Evolutionary conservation across 2,329 filamentous ascomycete species (phyloP).

Genomic region (Elsinoe fawcettii): DNA sequence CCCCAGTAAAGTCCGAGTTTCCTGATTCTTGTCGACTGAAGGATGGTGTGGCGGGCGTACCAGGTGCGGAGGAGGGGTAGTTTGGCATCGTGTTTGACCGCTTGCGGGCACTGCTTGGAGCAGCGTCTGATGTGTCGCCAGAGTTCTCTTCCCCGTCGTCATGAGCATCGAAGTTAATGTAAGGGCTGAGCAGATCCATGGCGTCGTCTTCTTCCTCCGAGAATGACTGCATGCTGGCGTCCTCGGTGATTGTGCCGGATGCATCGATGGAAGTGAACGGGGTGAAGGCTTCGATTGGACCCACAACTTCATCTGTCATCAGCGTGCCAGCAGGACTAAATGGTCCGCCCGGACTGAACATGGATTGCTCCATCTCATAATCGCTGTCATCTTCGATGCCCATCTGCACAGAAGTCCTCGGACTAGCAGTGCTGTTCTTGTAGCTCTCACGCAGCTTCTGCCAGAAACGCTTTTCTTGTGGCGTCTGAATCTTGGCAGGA

Average conservation of each 20-base stretch:
- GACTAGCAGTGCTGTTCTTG: constrained; percentile 26
- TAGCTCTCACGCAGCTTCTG: constrained; percentile 18
- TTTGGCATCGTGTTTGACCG: constrained; percentile 48
- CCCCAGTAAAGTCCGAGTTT: constrained; percentile 17
- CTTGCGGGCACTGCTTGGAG: constrained; percentile 35
- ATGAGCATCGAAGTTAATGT: constrained; percentile 51
- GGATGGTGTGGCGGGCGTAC: constrained; percentile 2
- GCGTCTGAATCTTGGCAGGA: constrained; percentile 19
- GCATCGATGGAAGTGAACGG: constrained; percentile 18
- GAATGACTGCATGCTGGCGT: constrained; percentile 22
- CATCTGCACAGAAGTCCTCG: constrained; percentile 22
- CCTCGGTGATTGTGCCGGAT: constrained; percentile 16
- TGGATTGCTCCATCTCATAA: constrained; percentile 8
- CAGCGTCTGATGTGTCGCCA: constrained; percentile 28
- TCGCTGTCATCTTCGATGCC: constrained; percentile 18
- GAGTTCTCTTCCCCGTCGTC: constrained; percentile 50
- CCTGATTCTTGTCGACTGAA: not conserved
- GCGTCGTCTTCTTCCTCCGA: constrained; percentile 48
- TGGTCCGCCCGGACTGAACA: constrained; percentile 11
- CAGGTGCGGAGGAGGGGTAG: constrained; percentile 18
- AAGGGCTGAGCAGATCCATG: constrained; percentile 60
- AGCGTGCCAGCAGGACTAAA: constrained; percentile 17
- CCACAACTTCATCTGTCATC: constrained; percentile 17
- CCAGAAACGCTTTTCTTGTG: constrained; percentile 18
- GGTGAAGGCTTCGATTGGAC: constrained; percentile 18